phyloP scores from a whole-genome alignment of 2,329 filamentous ascomycete genomes.

The Arachnopeziza araneosa region DNA sequence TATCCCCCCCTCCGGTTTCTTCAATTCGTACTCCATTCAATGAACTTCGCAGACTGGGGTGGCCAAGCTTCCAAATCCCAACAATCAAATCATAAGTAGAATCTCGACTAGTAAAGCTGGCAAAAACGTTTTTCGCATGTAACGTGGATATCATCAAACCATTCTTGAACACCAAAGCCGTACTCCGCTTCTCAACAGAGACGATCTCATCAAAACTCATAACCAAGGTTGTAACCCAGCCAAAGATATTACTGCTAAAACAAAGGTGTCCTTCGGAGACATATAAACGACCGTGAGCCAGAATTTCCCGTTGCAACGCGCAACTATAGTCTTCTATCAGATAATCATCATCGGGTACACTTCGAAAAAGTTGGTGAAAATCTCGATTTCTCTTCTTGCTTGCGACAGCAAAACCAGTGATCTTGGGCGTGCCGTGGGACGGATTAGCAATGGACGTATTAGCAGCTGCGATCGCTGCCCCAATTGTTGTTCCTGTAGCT shows the following conservation, averaged over 20 bases:
- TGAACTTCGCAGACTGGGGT: constrained; percentile 85
- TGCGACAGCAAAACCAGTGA: constrained; percentile 93
- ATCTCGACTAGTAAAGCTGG: constrained; percentile 89
- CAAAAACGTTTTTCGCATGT: constrained; percentile 92
- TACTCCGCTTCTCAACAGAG: constrained; percentile 93
- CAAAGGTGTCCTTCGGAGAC: constrained; percentile 96
- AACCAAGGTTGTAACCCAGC: constrained; percentile 95
- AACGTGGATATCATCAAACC: constrained; percentile 94
- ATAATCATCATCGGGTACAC: constrained; percentile 95
- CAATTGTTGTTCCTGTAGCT: constrained; percentile 54
- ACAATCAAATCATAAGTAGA: constrained; percentile 96
- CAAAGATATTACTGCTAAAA: constrained; percentile 98
- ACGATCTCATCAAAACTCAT: constrained; percentile 99
- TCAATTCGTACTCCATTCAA: constrained; percentile 82
- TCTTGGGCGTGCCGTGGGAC: constrained; percentile 57
- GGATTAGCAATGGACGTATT: constrained; percentile 65
- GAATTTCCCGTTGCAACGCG: constrained; percentile 88
- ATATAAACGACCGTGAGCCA: constrained; percentile 88
- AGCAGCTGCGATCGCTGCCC: constrained; percentile 65
- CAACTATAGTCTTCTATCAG: constrained; percentile 98
- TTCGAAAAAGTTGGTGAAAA: constrained; percentile 90
- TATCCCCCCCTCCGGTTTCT: constrained; percentile 75
- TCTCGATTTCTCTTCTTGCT: constrained; percentile 95
- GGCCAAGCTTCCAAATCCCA: constrained; percentile 96
- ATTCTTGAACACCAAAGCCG: constrained; percentile 92